phyloP scores from a whole-genome alignment of 2,329 filamentous ascomycete genomes.

The Xylaria sp. region DNA sequence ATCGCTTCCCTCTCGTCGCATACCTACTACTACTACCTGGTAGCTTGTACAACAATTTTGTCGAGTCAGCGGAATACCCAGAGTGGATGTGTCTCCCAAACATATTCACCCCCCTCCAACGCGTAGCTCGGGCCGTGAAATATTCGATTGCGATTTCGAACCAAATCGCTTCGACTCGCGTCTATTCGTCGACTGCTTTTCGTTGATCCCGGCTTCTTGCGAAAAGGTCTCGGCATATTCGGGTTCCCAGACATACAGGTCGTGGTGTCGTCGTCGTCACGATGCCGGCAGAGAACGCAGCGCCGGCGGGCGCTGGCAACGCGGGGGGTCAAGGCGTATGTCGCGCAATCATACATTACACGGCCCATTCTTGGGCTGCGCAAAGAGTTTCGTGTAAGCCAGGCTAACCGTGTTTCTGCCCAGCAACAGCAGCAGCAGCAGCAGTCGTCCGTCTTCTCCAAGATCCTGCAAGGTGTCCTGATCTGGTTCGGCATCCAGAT shows the following conservation, averaged over 20 bases:
- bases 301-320: conserved; percentile 46
- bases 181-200: neutral
- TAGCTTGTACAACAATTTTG: conserved; percentile 8
- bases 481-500: conserved; percentile 71
- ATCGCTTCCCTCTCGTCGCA: conserved; percentile 18
- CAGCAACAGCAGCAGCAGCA: conserved; percentile 16
- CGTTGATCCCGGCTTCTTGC: conserved; percentile 4
- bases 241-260: neutral
- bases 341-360: conserved; percentile 26
- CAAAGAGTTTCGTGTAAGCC: neutral
- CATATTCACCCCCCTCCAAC: conserved; percentile 1
- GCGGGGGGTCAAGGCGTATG: conserved; percentile 51
- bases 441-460: conserved; percentile 55
- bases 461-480: conserved; percentile 63
- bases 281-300: conserved; percentile 51
- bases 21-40: neutral
- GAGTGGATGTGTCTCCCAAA: conserved; percentile 13
- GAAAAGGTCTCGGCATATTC: conserved; percentile 19
- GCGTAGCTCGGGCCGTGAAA: neutral
- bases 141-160: neutral
- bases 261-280: conserved; percentile 16
- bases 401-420: conserved; percentile 35
- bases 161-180: neutral
- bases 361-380: neutral
- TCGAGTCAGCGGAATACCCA: conserved; percentile 5